Percentiles rank a stretch among this genome's conserved stretches.
These are phyloP conservation scores for Solanum corneliomulleri DNA, from an alignment of 257 asterid genomes.

Conservation along the genomic window DNA sequence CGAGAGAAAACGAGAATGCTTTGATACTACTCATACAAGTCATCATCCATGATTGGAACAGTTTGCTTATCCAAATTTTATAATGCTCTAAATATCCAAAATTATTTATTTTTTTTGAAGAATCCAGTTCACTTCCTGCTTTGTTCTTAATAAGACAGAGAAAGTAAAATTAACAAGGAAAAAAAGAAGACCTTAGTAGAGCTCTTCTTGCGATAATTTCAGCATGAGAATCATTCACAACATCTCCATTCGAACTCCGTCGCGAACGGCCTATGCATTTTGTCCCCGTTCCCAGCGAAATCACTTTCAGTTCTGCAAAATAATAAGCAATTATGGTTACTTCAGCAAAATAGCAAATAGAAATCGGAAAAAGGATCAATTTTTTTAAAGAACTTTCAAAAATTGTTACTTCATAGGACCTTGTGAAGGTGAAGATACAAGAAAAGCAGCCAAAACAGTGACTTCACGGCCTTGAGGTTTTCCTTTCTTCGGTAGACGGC, in stretches of 20 bases:
- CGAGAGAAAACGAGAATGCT: not conserved
- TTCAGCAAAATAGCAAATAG: not conserved
- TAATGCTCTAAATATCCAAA: not conserved
- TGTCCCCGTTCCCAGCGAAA: constrained; percentile 91
- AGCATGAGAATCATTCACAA: constrained; percentile 89
- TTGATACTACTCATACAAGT: not conserved
- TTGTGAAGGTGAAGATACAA: constrained; percentile 50
- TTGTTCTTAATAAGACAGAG: not conserved
- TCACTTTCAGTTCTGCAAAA: constrained; percentile 47
- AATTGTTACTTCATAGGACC: constrained; percentile 14
- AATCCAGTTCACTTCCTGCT: not conserved
- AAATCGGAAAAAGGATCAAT: not conserved
- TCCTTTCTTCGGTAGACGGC: constrained; percentile 72
- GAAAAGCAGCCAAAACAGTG: constrained; percentile 88
- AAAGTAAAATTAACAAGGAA: not conserved
- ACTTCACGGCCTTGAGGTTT: constrained; percentile 98
- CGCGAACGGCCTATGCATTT: constrained; percentile 72
- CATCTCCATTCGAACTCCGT: constrained; percentile 63
- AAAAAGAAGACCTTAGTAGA: constrained; percentile 46
- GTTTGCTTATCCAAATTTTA: not conserved
- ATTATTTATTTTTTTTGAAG: not conserved
- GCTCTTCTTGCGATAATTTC: constrained; percentile 85
- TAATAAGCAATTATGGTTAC: not conserved
- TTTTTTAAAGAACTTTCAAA: not conserved
- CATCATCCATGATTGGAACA: not conserved